Base-by-base conservation (phyloP, 2,329 filamentous ascomycete species). In the Aulographum hederae region DNA sequence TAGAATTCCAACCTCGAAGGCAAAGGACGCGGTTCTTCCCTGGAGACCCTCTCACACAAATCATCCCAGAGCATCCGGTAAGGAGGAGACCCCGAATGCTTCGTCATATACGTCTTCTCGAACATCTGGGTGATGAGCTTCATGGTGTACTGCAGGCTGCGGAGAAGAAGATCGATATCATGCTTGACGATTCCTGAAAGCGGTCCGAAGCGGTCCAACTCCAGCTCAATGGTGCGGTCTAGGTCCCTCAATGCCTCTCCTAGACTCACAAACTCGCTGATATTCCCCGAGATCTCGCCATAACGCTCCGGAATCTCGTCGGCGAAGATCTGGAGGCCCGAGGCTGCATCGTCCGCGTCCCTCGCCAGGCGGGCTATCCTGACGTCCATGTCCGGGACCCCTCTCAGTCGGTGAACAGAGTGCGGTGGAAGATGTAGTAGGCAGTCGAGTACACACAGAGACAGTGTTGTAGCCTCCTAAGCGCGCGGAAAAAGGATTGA, bases 251-350 rank as follows among this genome's bases (percentile, higher is more conserved):
- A 50, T 6, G 52, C 54, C 30, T 58, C 54, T 34, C 63, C 64
- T 44, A 72, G 62, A 32, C 56, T 56, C 43, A 65, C 69, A 16
- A 72, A 54, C 37, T 67, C 57, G 33, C 61, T 57, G 32, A 72
- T 63, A 18, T 65, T 47, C 19, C 53, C 53, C 16, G 64, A 65
- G 40, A 73, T 64, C 27, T 66, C 60, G 19, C 60, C 57, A 20
- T 59, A 53, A 41, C 61, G 50, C 32, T 65, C 54, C 5, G 63
- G 59, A 30, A 71, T 57, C 39, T 58, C 55, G 34, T 53, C 52
- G 31, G 63, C 50, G 45, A 70, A 67, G 26, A 50, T 43, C 37
- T 53, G 52, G 37, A 73, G 56, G 34, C 57, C 60, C 32, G 56
- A 53, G 31, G 63, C 64, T 39, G 63, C 57, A 30, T 68, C 62